A percentile compares a stretch with the other conserved stretches of the same genome.
These are phyloP conservation scores for Escovopsis sp. DNA, from an alignment of 2,329 filamentous ascomycete genomes.

Conservation along the genomic window DNA sequence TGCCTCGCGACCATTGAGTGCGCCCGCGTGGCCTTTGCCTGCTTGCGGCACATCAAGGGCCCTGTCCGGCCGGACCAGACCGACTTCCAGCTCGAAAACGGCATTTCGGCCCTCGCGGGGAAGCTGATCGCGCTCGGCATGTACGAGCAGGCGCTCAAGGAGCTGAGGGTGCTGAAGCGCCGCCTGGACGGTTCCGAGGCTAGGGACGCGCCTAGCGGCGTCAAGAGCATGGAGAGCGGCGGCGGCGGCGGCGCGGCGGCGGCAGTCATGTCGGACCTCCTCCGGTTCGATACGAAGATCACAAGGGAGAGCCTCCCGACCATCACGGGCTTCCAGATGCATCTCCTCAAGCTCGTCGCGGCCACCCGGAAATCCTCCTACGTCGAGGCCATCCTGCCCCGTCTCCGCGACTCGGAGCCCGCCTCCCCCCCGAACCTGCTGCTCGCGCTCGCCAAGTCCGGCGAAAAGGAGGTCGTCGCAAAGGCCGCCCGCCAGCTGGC, in stretches of 20 bases:
- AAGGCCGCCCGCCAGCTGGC: conserved; percentile 55
- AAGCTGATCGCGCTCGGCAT: conserved; percentile 51
- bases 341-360: conserved; percentile 48
- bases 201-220: conserved; percentile 16
- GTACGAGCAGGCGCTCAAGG: conserved; percentile 53
- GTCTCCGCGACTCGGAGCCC: conserved; percentile 35
- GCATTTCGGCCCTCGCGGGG: conserved; percentile 53
- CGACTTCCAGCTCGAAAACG: conserved; percentile 55
- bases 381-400: conserved; percentile 41
- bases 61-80: conserved; percentile 39
- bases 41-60: conserved; percentile 43
- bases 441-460: conserved; percentile 26
- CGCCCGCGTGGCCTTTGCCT: conserved; percentile 50
- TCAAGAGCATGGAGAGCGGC: conserved; percentile 16
- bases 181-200: conserved; percentile 33
- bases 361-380: conserved; percentile 42
- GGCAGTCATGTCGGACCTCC: conserved; percentile 36
- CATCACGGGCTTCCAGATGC: conserved; percentile 48
- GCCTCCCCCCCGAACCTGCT: conserved; percentile 47
- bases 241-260: conserved; percentile 8
- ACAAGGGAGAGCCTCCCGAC: conserved; percentile 34
- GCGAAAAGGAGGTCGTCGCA: conserved; percentile 24
- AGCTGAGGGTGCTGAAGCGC: conserved; percentile 50
- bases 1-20: conserved; percentile 52
- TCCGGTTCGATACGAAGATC: conserved; percentile 42